Conservation (phyloP, 2,329 filamentous ascomycete species). For the Moelleriella libera region DNA sequence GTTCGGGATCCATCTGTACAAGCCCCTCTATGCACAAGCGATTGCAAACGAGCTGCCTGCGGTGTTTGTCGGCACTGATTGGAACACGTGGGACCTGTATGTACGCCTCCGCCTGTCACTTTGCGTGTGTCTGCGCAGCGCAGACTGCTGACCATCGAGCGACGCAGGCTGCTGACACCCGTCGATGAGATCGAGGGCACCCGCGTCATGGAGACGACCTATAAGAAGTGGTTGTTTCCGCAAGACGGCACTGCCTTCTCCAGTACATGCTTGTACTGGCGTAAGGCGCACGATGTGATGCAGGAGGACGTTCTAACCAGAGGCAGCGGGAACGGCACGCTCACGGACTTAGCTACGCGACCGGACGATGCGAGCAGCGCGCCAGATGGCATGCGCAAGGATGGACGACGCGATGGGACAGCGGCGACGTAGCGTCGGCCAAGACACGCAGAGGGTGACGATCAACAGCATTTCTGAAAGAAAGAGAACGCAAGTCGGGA, state of each 20-base stretch:
- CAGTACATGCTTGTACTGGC: constrained; percentile 9
- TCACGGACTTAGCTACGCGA: too few species aligned
- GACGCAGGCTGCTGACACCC: not conserved
- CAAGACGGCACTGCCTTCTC: constrained; percentile 8
- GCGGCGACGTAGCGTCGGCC: too few species aligned
- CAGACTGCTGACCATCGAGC: not conserved
- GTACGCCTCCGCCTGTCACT: constrained; percentile 7
- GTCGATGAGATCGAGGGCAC: constrained; percentile 1
- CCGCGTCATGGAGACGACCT: constrained; percentile 6
- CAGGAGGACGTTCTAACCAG: not conserved
- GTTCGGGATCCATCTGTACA: constrained; percentile 49
- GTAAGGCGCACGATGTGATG: not conserved
- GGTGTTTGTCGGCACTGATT: constrained; percentile 43
- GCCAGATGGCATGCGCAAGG: too few species aligned
- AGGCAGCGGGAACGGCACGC: not conserved
- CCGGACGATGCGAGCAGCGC: too few species aligned
- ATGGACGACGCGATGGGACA: too few species aligned
- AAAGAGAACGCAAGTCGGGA: too few species aligned
- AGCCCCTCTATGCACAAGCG: constrained; percentile 35
- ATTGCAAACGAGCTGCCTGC: constrained; percentile 31
- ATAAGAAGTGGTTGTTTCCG: constrained; percentile 7
- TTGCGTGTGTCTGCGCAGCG: too few species aligned
- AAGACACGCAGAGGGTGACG: too few species aligned
- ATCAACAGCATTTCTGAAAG: too few species aligned
- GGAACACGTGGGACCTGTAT: constrained; percentile 36